Conservation (phyloP, 257 asterid genomes). For the Solanum medicagineum region DNA sequence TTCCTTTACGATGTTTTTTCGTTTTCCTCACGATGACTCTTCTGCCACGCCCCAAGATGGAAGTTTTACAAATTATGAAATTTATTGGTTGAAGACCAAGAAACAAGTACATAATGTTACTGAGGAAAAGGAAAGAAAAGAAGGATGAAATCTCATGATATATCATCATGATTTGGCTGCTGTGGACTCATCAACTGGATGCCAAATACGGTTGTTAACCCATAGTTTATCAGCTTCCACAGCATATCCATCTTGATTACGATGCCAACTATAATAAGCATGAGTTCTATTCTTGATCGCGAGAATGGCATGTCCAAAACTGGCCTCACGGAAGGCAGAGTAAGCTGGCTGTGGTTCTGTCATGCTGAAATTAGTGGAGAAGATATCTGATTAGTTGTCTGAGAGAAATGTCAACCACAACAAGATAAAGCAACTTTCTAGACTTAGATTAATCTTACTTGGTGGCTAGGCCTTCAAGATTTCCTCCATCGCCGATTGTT, state of each 20-base stretch:
- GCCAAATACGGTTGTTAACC: conserved; percentile 54
- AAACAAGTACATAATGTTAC: neutral
- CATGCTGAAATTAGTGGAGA: conserved; percentile 38
- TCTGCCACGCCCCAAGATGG: neutral
- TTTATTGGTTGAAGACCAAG: neutral
- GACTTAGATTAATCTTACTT: conserved; percentile 19
- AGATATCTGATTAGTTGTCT: neutral
- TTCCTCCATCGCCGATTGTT: conserved; percentile 66
- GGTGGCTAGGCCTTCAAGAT: conserved; percentile 51
- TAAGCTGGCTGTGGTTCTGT: conserved; percentile 77
- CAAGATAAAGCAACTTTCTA: neutral
- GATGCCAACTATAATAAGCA: conserved; percentile 70
- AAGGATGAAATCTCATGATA: neutral
- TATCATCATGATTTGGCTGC: conserved; percentile 6
- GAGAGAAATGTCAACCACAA: neutral
- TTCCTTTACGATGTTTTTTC: neutral
- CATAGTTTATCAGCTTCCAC: conserved; percentile 67
- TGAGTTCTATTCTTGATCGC: conserved; percentile 72
- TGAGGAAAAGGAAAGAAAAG: neutral
- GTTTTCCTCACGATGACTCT: neutral
- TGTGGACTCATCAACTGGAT: conserved; percentile 46
- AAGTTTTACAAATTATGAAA: neutral
- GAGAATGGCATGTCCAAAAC: conserved; percentile 81
- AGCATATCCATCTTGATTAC: conserved; percentile 68
- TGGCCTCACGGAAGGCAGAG: conserved; percentile 83